Percentiles rank a stretch among this genome's conserved stretches.
Evolutionary conservation across 164 flowering plant species (phyloP).

Genomic region (Magnolia officinalis): DNA sequence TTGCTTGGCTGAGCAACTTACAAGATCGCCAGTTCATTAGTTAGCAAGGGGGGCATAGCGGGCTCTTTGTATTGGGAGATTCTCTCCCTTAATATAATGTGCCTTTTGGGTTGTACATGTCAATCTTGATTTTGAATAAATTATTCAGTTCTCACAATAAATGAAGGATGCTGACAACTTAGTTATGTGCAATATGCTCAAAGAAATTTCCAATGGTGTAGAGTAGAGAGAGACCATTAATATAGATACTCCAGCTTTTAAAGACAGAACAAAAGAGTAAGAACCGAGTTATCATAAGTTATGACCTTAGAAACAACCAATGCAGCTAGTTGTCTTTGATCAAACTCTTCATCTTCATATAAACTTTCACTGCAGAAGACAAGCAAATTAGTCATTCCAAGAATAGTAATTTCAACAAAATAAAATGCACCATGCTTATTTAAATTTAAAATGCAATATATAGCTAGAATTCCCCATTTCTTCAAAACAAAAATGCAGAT

Average conservation of each 20-base stretch:
- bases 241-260: background rate
- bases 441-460: background rate
- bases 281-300: background rate
- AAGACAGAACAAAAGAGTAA: background rate
- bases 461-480: background rate
- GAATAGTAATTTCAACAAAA: background rate
- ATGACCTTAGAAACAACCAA: constrained; percentile 32
- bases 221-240: background rate
- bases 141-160: background rate
- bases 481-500: too few relatives aligned
- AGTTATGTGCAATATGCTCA: background rate
- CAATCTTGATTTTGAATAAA: too few relatives aligned
- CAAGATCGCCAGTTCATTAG: too few relatives aligned
- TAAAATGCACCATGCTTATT: background rate
- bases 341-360: constrained; percentile 34
- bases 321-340: constrained; percentile 31
- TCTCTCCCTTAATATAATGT: too few relatives aligned
- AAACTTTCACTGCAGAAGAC: constrained; percentile 27
- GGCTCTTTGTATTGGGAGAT: too few relatives aligned
- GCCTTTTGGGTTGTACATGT: too few relatives aligned
- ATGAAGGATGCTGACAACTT: background rate
- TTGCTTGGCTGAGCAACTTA: too few relatives aligned
- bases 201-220: background rate
- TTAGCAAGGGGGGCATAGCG: too few relatives aligned
- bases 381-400: background rate